These are phyloP conservation scores for Theobroma grandiflorum DNA, from an alignment of 441 rosid species.

Conservation along the genomic window DNA sequence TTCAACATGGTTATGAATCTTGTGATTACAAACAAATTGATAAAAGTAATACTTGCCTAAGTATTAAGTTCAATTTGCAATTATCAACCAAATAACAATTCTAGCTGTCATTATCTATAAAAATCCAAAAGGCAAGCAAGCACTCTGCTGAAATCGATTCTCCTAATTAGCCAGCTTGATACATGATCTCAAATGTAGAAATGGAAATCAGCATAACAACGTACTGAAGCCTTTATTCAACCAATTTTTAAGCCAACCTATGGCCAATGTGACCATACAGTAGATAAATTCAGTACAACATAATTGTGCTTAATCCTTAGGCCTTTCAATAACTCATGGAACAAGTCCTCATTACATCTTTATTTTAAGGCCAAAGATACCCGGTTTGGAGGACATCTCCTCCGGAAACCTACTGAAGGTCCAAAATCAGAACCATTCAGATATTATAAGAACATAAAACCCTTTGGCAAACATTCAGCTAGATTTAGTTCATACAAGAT, in stretches of 20 bases:
- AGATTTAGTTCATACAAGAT: neutral
- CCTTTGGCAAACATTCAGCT: neutral
- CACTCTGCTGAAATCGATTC: neutral
- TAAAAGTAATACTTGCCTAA: neutral
- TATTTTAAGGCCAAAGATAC: neutral
- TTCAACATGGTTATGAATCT: neutral
- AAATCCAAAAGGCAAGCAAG: neutral
- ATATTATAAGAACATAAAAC: neutral
- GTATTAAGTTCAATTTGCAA: neutral
- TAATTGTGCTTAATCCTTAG: neutral
- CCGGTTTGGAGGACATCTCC: neutral
- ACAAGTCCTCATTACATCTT: neutral
- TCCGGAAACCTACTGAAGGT: neutral
- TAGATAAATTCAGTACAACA: neutral
- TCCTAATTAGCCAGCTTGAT: neutral
- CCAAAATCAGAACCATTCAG: neutral
- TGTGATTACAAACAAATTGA: neutral
- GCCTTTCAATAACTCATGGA: neutral
- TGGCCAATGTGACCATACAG: neutral
- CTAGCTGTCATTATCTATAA: neutral
- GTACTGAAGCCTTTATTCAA: neutral
- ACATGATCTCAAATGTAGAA: neutral
- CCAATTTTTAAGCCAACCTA: neutral
- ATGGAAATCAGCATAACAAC: neutral
- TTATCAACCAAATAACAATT: neutral